A percentile compares a stretch with the other conserved stretches of the same genome.
These are phyloP conservation scores for Fusarium buxicola DNA, from an alignment of 2,329 filamentous ascomycete species.

Conservation along the genomic window DNA sequence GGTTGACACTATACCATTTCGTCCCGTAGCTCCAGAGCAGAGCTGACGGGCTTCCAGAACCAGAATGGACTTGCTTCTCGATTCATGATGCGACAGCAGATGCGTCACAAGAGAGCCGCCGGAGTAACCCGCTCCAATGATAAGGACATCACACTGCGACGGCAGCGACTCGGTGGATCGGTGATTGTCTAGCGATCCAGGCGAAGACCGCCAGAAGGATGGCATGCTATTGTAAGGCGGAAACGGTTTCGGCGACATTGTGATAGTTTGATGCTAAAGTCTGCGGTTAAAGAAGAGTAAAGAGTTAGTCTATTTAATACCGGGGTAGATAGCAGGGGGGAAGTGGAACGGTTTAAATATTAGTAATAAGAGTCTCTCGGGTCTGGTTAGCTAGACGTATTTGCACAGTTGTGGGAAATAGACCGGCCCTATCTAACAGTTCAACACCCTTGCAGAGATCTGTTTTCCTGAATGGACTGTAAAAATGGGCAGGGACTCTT, in stretches of 20 bases:
- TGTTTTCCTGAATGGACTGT: no score
- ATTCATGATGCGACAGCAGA: conserved; percentile 43
- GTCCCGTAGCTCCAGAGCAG: conserved; percentile 54
- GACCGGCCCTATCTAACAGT: no score
- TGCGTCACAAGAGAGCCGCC: conserved; percentile 59
- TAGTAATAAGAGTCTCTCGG: no score
- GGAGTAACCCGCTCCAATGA: conserved; percentile 61
- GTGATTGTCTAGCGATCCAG: conserved; percentile 4
- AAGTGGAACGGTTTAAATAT: no score
- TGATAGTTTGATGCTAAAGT: no score
- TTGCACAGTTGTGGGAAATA: no score
- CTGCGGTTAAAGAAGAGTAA: no score
- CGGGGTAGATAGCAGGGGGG: no score
- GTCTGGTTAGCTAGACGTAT: no score
- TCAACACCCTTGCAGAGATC: no score
- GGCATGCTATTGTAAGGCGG: conserved; percentile 17
- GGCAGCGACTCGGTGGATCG: conserved; percentile 46
- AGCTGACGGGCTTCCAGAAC: conserved; percentile 51
- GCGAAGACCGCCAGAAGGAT: conserved; percentile 25
- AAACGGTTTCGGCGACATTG: not conserved
- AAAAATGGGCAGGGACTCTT: no score
- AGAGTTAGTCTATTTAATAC: no score
- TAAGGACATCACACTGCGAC: conserved; percentile 55
- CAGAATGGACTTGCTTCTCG: conserved; percentile 41
- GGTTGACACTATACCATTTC: conserved; percentile 45